Evolutionary conservation across 345 rosid species (phyloP).

Genomic region (Hibiscus syriacus): DNA sequence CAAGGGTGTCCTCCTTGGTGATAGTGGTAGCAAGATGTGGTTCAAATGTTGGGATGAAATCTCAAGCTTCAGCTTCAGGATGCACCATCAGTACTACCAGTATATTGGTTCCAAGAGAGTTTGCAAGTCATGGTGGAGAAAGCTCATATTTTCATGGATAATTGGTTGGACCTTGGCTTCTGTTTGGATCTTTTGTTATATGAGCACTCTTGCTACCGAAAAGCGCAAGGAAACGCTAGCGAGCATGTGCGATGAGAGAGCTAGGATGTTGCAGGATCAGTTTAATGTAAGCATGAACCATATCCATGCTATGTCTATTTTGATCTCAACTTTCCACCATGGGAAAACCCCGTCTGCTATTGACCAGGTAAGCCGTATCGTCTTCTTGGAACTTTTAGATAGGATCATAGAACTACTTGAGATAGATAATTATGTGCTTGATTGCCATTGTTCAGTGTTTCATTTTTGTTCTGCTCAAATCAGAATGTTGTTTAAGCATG

Average conservation of each 20-base stretch:
- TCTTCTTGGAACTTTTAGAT: neutral
- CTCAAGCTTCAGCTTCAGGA: conserved; percentile 33
- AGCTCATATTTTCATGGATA: conserved; percentile 53
- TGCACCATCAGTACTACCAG: conserved; percentile 50
- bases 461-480: neutral
- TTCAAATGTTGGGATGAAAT: conserved; percentile 53
- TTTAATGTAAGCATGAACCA: conserved; percentile 99
- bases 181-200: conserved; percentile 45
- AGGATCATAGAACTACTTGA: neutral
- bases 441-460: neutral
- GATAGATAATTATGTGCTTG: conserved; percentile 9
- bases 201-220: conserved; percentile 69
- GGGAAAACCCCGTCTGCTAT: conserved; percentile 84
- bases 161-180: conserved; percentile 43
- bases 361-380: conserved; percentile 63
- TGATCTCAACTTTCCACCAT: conserved; percentile 93
- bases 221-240: conserved; percentile 70
- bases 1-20: conserved; percentile 38
- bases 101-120: conserved; percentile 52
- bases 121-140: conserved; percentile 54
- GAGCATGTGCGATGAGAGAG: conserved; percentile 95
- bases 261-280: conserved; percentile 97
- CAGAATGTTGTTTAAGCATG: conserved; percentile 1
- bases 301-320: conserved; percentile 91
- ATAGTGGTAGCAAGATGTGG: conserved; percentile 52